phyloP scores from a whole-genome alignment of 2,329 filamentous ascomycete species.

The Penicillium sp. region DNA sequence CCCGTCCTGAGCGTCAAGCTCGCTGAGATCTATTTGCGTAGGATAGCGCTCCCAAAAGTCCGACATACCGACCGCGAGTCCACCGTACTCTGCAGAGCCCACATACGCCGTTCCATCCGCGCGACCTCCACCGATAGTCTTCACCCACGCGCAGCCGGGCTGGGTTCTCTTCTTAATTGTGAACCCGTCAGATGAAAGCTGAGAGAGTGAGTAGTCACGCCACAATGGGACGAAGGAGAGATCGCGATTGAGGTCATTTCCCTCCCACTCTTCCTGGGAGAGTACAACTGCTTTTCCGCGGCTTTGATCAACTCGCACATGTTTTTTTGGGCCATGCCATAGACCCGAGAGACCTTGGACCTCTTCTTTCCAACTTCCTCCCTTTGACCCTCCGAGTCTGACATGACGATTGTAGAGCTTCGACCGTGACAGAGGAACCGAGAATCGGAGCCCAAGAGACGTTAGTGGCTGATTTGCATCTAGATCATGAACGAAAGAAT shows the following conservation, averaged over 20 bases:
- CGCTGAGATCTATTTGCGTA: slow-evolving; percentile 57
- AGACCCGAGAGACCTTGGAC: slow-evolving; percentile 63
- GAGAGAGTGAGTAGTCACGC: slow-evolving; percentile 59
- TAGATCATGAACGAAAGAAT: slow-evolving; percentile 18
- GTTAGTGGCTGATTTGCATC: slow-evolving; percentile 9
- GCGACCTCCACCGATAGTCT: slow-evolving; percentile 58
- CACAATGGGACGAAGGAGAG: slow-evolving; percentile 61
- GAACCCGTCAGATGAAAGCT: slow-evolving; percentile 63
- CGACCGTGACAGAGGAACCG: slow-evolving; percentile 55
- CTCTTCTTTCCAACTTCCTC: slow-evolving; percentile 59
- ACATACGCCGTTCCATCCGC: slow-evolving; percentile 61
- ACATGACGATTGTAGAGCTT: slow-evolving; percentile 62
- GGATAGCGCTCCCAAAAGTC: slow-evolving; percentile 69
- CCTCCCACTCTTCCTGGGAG: slow-evolving; percentile 43
- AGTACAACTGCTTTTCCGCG: slow-evolving; percentile 50
- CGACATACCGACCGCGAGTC: slow-evolving; percentile 59
- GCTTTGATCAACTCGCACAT: slow-evolving; percentile 53
- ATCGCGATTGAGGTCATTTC: slow-evolving; percentile 48
- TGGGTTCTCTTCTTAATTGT: slow-evolving; percentile 62
- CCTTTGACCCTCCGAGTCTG: slow-evolving; percentile 56
- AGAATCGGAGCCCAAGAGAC: slow-evolving; percentile 52
- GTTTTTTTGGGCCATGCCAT: slow-evolving; percentile 54
- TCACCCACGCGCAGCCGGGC: slow-evolving; percentile 58
- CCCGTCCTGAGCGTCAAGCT: slow-evolving; percentile 53
- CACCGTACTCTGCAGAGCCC: slow-evolving; percentile 58